These are phyloP conservation scores for Ascochyta pisi DNA, from an alignment of 2,329 filamentous ascomycete genomes.

Conservation along the genomic window DNA sequence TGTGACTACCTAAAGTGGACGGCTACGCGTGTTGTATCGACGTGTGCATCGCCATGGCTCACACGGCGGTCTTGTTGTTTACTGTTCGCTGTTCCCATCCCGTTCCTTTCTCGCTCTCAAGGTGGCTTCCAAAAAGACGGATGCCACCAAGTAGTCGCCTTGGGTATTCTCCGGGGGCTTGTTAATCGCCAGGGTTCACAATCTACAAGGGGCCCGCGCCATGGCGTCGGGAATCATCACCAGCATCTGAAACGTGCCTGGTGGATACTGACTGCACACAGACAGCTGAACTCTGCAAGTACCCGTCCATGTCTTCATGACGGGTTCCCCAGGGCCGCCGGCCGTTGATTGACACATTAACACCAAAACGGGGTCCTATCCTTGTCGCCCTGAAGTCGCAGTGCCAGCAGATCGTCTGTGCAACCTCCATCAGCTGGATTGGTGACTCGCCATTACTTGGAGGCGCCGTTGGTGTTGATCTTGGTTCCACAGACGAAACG, in stretches of 20 bases:
- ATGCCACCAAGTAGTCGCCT: background rate
- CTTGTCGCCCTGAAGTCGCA: slow-evolving; percentile 11
- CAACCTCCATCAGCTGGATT: slow-evolving; percentile 27
- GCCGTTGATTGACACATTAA: slow-evolving; percentile 3
- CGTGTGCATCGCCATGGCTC: background rate
- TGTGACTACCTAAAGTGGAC: slow-evolving; percentile 37
- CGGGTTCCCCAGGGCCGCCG: background rate
- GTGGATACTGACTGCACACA: slow-evolving; percentile 14
- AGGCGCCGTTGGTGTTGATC: slow-evolving; percentile 26
- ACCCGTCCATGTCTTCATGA: slow-evolving; percentile 4
- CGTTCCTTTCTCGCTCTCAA: slow-evolving; percentile 1
- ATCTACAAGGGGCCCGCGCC: slow-evolving; percentile 34
- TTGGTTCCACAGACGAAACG: slow-evolving; percentile 36
- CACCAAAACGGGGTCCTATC: background rate
- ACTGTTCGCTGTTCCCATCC: background rate
- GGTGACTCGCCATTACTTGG: slow-evolving; percentile 22
- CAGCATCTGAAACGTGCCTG: slow-evolving; percentile 40
- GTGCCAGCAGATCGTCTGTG: slow-evolving; percentile 25
- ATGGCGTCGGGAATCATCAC: slow-evolving; percentile 35
- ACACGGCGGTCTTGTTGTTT: background rate
- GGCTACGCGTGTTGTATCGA: slow-evolving; percentile 25
- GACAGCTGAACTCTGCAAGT: slow-evolving; percentile 12
- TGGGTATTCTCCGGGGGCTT: slow-evolving; percentile 1
- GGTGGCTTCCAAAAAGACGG: slow-evolving; percentile 1
- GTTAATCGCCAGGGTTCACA: slow-evolving; percentile 10